Evolutionary conservation across 306 rosid species (phyloP), one percentile per base, ranked within the genome.

Genomic region (Lablab purpureus): DNA sequence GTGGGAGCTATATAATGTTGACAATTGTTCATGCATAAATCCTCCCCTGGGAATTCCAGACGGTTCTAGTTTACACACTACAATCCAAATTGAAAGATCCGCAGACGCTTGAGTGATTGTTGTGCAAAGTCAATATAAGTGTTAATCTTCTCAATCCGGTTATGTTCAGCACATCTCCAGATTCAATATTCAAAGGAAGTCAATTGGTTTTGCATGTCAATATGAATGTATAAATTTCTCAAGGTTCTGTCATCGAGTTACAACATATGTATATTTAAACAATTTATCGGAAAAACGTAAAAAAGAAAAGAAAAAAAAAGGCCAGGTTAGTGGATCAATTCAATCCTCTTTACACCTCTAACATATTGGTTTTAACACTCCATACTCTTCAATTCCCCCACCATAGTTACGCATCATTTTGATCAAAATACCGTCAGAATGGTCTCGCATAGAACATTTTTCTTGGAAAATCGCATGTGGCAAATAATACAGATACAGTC

Each of bases 31-130:
- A 2, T 90, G 86, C 82, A 47, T 18, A 30, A 84, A 80, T 84
- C 83, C 94, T 83, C 93, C 97, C 1, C 69, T 92, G 76, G 97
- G 93, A 79, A 90, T 90, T 66, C 97, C 95, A 14, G 94, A 87
- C 58, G 93, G 89, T 83, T 89, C 93, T 37, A 77, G 80, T 45
- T 83, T 92, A 74, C 93, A 90, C 81, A 11, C 78, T 4, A 11
- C 55, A 7, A 74, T 89, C 27, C 74, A 77, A 77, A 36, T 84
- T 73, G 65, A 87, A n/a, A 73, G 85, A 77, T 81, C 74, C 87
- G 36, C 11, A 75, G 81, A 63, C 43, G 5, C 34, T 45, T 56
- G 74, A 63, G 1, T 81, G 82, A 73, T 75, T 66, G 21, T 17
- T 10, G 65, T 62, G 56, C 66, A 13, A 45, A 58, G 11, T 67